Percentiles rank a stretch among this genome's conserved stretches.
phyloP scores from a whole-genome alignment of 2,329 filamentous ascomycete species.

The Rutstroemia sp. region DNA sequence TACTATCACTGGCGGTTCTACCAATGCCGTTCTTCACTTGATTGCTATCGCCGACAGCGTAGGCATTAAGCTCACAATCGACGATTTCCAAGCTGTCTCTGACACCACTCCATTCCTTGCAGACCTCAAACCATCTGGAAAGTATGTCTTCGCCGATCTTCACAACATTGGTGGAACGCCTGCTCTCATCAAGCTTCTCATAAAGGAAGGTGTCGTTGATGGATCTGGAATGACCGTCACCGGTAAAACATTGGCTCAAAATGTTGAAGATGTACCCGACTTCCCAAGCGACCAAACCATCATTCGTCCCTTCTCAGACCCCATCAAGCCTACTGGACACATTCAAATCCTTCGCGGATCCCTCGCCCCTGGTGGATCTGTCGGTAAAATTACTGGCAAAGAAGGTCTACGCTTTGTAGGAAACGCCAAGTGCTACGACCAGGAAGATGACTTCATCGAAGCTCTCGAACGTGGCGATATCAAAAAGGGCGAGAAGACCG shows the following conservation, averaged over 20 bases:
- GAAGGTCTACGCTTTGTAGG: conserved; percentile 62
- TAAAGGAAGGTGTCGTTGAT: conserved; percentile 51
- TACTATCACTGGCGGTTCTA: conserved; percentile 76
- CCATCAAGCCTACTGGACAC: conserved; percentile 65
- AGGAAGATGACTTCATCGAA: conserved; percentile 60
- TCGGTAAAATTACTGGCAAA: conserved; percentile 73
- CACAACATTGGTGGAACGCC: conserved; percentile 50
- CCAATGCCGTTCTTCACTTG: conserved; percentile 77
- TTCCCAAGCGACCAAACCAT: conserved; percentile 65
- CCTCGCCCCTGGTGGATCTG: conserved; percentile 61
- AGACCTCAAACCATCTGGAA: conserved; percentile 71
- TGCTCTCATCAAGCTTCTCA: conserved; percentile 48
- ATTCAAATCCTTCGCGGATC: conserved; percentile 66
- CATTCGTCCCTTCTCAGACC: conserved; percentile 59
- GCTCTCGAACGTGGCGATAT: conserved; percentile 61
- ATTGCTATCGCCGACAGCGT: conserved; percentile 79
- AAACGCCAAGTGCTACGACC: conserved; percentile 63
- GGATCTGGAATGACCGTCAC: conserved; percentile 54
- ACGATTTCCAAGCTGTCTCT: conserved; percentile 79
- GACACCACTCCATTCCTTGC: conserved; percentile 74
- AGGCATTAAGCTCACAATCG: conserved; percentile 73
- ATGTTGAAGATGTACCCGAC: conserved; percentile 49
- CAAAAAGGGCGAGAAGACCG: conserved; percentile 69
- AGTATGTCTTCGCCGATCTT: conserved; percentile 54
- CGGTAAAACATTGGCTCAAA: conserved; percentile 50